Evolutionary conservation across 139 green algal species (phyloP), one percentile per base, ranked within the genome.

Genomic region (Picochlorum sp.): DNA sequence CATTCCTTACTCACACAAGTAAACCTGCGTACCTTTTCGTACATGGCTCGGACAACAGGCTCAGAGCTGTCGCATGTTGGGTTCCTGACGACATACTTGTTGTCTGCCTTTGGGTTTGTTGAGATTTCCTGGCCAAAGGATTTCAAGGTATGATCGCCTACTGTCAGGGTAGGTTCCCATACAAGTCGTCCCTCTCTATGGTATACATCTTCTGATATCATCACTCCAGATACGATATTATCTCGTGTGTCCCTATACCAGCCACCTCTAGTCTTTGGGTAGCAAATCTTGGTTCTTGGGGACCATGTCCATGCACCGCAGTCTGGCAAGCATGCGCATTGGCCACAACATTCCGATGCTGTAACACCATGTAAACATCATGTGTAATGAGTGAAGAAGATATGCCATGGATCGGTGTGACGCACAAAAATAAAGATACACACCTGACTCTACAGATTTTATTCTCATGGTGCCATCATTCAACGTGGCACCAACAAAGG

Each of bases 81-180:
- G 28, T 65, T 15, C 15, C n/a, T 26, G 21, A 65, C 23, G 13
- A 65, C 58, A 8, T 45, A 28, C 28, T 65, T 65, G 23, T 65
- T 65, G 20, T 65, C 23, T 1, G 58, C 41, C 15, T 24, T 26
- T 20, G 57, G 0, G 14, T 45, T 31, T 28, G 44, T 52, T 26
- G 20, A 45, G 9, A 65, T 50, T 28, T 51, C 44, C 21, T 26
- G 13, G 23, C 20, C 58, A 59, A 65, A 65, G 21, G 13, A 18
- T 24, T 52, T 24, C n/a, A 65, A 20, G 20, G 20, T 16, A 52
- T 65, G 58, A 23, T 65, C 58, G 2, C 58, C 58, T 24, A 50
- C 5, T 9, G n/a, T 65, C 20, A 65, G 2, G 9, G 20, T 65
- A 20, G 21, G 21, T 15, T 65, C 18, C 58, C 58, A 65, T 11